Percentiles rank a stretch among this genome's conserved stretches.
Evolutionary conservation across 768 basidiomycete species (phyloP).

Genomic region (Zangia roseola): DNA sequence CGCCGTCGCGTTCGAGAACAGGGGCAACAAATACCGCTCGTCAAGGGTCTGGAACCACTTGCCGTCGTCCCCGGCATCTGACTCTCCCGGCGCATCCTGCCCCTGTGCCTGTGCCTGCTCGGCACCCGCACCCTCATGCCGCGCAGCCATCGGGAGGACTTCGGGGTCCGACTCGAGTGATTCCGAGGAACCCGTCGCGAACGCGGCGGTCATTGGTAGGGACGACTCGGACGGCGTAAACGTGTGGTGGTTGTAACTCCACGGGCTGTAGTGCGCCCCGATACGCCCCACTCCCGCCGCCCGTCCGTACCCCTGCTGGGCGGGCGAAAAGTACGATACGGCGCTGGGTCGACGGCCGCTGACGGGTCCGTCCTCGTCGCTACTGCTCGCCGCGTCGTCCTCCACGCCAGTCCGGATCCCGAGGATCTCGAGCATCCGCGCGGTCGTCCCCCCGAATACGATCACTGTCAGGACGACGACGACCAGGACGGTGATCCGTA

Average conservation of each 20-base stretch:
- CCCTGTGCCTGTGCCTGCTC: background rate
- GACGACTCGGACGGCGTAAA: slow-evolving; percentile 21
- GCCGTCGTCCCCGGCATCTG: slow-evolving; percentile 78
- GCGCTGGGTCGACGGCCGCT: slow-evolving; percentile 38
- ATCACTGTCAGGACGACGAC: slow-evolving; percentile 95
- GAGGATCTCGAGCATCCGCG: slow-evolving; percentile 94
- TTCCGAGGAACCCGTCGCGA: slow-evolving; percentile 75
- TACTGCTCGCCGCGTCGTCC: slow-evolving; percentile 72
- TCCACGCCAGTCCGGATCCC: slow-evolving; percentile 95
- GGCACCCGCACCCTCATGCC: too few relatives aligned
- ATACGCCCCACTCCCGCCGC: slow-evolving; percentile 39
- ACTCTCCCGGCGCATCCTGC: slow-evolving; percentile 25
- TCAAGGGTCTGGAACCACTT: slow-evolving; percentile 97
- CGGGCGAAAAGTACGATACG: slow-evolving; percentile 33
- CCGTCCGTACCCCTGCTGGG: slow-evolving; percentile 27
- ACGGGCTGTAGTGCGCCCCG: slow-evolving; percentile 55
- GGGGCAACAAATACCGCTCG: slow-evolving; percentile 88
- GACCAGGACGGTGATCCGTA: slow-evolving; percentile 91
- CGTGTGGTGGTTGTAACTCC: slow-evolving; percentile 63
- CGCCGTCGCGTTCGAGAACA: slow-evolving; percentile 91
- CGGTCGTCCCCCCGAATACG: slow-evolving; percentile 95
- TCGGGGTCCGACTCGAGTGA: slow-evolving; percentile 77
- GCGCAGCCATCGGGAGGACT: slow-evolving; percentile 80
- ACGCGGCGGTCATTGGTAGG: slow-evolving; percentile 35
- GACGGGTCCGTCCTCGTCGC: slow-evolving; percentile 58